Evolutionary conservation across 2,329 filamentous ascomycete genomes (phyloP).

Genomic region (Clonostachys rhizophaga): DNA sequence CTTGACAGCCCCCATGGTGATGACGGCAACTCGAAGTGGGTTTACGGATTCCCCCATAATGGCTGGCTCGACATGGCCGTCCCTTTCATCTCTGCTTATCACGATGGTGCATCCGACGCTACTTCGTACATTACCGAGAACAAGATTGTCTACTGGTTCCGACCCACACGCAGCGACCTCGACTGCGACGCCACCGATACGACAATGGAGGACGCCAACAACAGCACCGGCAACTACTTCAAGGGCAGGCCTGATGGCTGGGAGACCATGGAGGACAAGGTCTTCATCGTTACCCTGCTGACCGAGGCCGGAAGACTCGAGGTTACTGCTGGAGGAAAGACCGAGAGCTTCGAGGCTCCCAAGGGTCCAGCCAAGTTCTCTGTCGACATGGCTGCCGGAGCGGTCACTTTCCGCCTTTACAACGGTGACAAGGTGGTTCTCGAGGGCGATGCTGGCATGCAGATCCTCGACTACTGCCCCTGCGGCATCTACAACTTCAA

Average conservation of each 20-base stretch:
- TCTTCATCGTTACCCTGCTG: conserved; percentile 49
- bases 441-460: conserved; percentile 40
- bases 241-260: conserved; percentile 43
- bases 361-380: conserved; percentile 37
- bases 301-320: conserved; percentile 35
- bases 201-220: conserved; percentile 35
- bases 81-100: conserved; percentile 48
- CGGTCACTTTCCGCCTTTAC: conserved; percentile 38
- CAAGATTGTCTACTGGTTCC: conserved; percentile 51
- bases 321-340: conserved; percentile 37
- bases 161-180: conserved; percentile 37
- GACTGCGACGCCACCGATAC: conserved; percentile 49
- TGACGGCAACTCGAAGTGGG: conserved; percentile 41
- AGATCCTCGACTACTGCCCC: conserved; percentile 40
- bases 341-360: conserved; percentile 34
- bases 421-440: conserved; percentile 34
- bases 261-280: conserved; percentile 39
- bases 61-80: conserved; percentile 49
- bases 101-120: conserved; percentile 31
- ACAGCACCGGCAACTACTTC: conserved; percentile 45
- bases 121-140: conserved; percentile 39
- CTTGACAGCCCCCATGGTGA: conserved; percentile 34
- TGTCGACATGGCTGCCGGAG: conserved; percentile 39
- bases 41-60: conserved; percentile 36
- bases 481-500: conserved; percentile 55